Evolutionary conservation across 768 basidiomycete species (phyloP).

Genomic region (Boletus reticuloceps): DNA sequence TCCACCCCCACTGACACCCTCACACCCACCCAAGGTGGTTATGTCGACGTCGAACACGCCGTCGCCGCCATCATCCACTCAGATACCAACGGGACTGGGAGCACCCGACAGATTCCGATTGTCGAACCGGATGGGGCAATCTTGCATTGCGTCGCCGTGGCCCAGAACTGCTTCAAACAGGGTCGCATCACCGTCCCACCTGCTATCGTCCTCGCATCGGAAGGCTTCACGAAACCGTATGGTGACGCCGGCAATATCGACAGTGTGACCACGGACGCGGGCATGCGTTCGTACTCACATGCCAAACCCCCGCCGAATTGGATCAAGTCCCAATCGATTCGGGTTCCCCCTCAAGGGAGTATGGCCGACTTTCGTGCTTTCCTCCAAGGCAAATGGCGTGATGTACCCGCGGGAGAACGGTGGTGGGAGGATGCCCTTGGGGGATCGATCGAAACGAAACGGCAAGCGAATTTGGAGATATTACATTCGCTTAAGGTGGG

Average conservation of each 20-base stretch:
- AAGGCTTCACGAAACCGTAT: slow-evolving; percentile 47
- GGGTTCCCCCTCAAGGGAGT: slow-evolving; percentile 21
- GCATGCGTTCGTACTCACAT: slow-evolving; percentile 32
- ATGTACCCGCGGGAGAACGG: slow-evolving; percentile 52
- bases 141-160: slow-evolving; percentile 62
- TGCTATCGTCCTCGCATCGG: slow-evolving; percentile 52
- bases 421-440: slow-evolving; percentile 71
- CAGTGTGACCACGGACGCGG: not conserved
- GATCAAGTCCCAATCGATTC: slow-evolving; percentile 23
- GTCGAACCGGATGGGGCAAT: slow-evolving; percentile 47
- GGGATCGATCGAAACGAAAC: slow-evolving; percentile 42
- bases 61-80: slow-evolving; percentile 7
- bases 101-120: slow-evolving; percentile 5
- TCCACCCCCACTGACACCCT: slow-evolving; percentile 15
- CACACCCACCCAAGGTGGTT: slow-evolving; percentile 2
- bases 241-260: not conserved
- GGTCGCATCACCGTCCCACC: slow-evolving; percentile 76
- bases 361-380: slow-evolving; percentile 36
- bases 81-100: not conserved
- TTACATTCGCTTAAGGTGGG: slow-evolving; percentile 21
- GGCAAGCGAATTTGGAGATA: slow-evolving; percentile 23
- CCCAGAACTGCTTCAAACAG: slow-evolving; percentile 65
- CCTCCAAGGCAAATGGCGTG: slow-evolving; percentile 58
- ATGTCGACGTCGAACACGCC: slow-evolving; percentile 12
- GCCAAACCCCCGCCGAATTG: slow-evolving; percentile 29